Evolutionary conservation across 768 basidiomycete species (phyloP).

Genomic region (Phaffia australis): DNA sequence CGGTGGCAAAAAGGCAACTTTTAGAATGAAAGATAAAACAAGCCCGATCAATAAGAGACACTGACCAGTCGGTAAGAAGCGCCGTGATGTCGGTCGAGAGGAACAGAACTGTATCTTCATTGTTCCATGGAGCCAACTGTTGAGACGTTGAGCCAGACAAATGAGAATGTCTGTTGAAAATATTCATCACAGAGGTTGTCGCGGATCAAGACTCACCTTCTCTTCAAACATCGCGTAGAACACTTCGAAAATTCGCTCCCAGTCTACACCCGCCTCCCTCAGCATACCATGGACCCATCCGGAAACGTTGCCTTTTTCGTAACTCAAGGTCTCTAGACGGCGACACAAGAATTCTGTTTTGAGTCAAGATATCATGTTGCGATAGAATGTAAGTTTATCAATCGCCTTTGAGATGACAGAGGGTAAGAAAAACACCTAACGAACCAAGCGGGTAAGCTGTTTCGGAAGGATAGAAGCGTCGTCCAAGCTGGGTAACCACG

Average conservation of each 20-base stretch:
- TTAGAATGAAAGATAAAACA: neutral
- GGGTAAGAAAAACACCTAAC: slow-evolving; percentile 34
- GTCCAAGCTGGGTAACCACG: slow-evolving; percentile 60
- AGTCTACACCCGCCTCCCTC: slow-evolving; percentile 69
- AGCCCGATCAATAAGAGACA: neutral
- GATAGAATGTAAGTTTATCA: neutral
- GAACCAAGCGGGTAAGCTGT: slow-evolving; percentile 77
- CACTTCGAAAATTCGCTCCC: slow-evolving; percentile 70
- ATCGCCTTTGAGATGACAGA: neutral
- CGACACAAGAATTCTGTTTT: slow-evolving; percentile 59
- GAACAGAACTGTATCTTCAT: slow-evolving; percentile 8
- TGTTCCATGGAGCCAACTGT: slow-evolving; percentile 21
- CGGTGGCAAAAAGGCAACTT: neutral
- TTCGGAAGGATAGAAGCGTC: slow-evolving; percentile 82
- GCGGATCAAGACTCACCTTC: slow-evolving; percentile 48
- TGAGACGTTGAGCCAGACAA: neutral
- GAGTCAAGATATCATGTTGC: neutral
- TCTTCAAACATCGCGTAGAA: slow-evolving; percentile 79
- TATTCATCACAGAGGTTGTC: slow-evolving; percentile 9
- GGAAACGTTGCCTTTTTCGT: slow-evolving; percentile 52
- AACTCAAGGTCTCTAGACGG: slow-evolving; percentile 61
- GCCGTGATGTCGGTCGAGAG: slow-evolving; percentile 19
- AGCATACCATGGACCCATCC: slow-evolving; percentile 79
- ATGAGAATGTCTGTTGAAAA: neutral
- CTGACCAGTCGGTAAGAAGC: slow-evolving; percentile 17